A percentile compares a stretch with the other conserved stretches of the same genome.
Conservation (phyloP, 345 rosid genomes). For the Hibiscus trionum region DNA sequence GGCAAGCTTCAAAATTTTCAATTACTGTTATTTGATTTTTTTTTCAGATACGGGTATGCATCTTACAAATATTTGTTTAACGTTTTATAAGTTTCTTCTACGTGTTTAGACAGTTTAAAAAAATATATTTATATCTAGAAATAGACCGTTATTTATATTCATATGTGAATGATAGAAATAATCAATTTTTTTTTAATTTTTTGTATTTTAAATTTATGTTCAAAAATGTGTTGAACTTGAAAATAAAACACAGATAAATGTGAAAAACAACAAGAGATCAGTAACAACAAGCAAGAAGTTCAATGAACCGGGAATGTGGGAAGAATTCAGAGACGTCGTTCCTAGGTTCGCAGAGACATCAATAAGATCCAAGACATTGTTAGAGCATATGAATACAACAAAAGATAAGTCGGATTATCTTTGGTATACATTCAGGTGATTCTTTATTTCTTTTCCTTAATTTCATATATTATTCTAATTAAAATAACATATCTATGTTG, state of each 20-base stretch:
- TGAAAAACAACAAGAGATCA: slow-evolving; percentile 34
- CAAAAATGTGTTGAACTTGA: too few species aligned
- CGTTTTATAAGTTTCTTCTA: too few species aligned
- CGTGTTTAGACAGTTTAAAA: too few species aligned
- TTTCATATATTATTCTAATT: neutral
- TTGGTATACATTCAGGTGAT: slow-evolving; percentile 76
- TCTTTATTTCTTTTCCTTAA: neutral
- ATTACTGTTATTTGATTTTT: neutral
- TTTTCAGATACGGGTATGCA: neutral
- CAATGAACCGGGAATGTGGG: slow-evolving; percentile 34
- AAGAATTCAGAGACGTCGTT: slow-evolving; percentile 42
- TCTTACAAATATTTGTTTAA: too few species aligned
- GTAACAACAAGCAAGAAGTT: slow-evolving; percentile 26
- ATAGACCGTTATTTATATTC: too few species aligned
- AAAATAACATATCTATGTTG: too few species aligned
- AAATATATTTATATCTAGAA: too few species aligned
- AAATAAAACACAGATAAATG: slow-evolving; percentile 36
- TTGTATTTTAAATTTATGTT: neutral
- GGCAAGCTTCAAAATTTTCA: slow-evolving; percentile 23
- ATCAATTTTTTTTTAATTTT: neutral
- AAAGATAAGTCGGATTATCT: slow-evolving; percentile 81
- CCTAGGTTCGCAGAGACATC: slow-evolving; percentile 40
- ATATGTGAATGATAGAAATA: too few species aligned
- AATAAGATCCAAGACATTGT: slow-evolving; percentile 25
- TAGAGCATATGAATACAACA: slow-evolving; percentile 71